These are phyloP conservation scores for Leishmania lainsoni DNA, from an alignment of 208 protist species.

Conservation along the genomic window DNA sequence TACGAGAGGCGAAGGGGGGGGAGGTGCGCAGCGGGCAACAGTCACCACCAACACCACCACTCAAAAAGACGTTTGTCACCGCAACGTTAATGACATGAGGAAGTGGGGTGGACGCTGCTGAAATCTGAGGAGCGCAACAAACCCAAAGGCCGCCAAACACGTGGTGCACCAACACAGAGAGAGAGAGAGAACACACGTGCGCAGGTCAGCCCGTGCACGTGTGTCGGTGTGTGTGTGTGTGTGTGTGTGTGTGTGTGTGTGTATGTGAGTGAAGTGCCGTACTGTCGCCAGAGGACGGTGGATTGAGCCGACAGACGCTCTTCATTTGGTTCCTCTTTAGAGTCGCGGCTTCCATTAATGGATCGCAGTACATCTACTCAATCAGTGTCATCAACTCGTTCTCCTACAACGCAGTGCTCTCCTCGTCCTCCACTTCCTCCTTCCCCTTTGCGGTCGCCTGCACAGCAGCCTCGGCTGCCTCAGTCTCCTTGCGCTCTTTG, in stretches of 20 bases:
- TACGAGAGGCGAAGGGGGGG: not conserved
- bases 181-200: too few species aligned
- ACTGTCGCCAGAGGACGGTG: not conserved
- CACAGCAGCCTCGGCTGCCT: conserved; percentile 15
- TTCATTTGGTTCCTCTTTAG: not conserved
- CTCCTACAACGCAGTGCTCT: not conserved
- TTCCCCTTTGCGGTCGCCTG: conserved; percentile 3
- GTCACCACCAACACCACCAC: not conserved
- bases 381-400: not conserved
- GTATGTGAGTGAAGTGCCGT: not conserved
- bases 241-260: not conserved
- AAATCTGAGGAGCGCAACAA: not conserved
- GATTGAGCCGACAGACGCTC: not conserved
- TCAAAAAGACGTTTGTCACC: not conserved
- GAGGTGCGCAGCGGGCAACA: not conserved
- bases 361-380: not conserved
- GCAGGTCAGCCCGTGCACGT: not conserved
- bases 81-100: not conserved
- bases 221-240: not conserved
- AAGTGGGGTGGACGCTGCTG: not conserved
- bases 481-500: conserved; percentile 35
- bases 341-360: not conserved
- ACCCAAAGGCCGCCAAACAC: not conserved
- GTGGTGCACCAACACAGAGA: not conserved
- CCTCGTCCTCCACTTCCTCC: conserved; percentile 3